phyloP scores from a whole-genome alignment of 768 basidiomycete species.

The Pisolithus microcarpus region DNA sequence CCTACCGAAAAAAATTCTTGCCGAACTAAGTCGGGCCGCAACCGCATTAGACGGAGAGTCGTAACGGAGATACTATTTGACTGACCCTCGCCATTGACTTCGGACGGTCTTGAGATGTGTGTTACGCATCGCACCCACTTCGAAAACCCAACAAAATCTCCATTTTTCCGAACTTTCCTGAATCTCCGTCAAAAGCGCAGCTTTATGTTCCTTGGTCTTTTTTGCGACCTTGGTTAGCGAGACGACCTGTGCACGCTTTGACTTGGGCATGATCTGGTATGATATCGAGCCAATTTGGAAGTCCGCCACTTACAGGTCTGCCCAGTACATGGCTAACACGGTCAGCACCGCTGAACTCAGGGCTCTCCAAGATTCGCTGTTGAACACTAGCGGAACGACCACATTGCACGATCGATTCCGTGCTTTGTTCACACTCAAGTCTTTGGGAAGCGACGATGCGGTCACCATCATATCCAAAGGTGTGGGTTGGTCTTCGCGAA shows the following conservation, averaged over 20 bases:
- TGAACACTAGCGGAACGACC: slow-evolving; percentile 66
- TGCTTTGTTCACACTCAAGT: slow-evolving; percentile 87
- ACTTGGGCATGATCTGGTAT: slow-evolving; percentile 63
- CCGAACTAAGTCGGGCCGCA: slow-evolving; percentile 46
- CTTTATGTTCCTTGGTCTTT: slow-evolving; percentile 90
- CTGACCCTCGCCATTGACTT: slow-evolving; percentile 87
- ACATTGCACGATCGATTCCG: slow-evolving; percentile 85
- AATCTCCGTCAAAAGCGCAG: slow-evolving; percentile 75
- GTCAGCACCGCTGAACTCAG: slow-evolving; percentile 40
- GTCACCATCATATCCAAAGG: slow-evolving; percentile 84
- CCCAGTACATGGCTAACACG: slow-evolving; percentile 1
- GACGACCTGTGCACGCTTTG: slow-evolving; percentile 85
- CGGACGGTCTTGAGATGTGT: slow-evolving; percentile 90
- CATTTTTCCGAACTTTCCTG: slow-evolving; percentile 83
- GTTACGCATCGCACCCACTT: slow-evolving; percentile 94
- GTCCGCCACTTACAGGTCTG: slow-evolving; percentile 38
- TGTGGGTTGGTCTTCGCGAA: slow-evolving; percentile 21
- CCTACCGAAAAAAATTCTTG: slow-evolving; percentile 84
- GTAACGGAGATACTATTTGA: slow-evolving; percentile 5
- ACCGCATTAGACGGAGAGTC: slow-evolving; percentile 4
- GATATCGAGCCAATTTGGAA: slow-evolving; percentile 31
- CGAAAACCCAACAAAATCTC: slow-evolving; percentile 93
- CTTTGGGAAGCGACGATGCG: slow-evolving; percentile 70
- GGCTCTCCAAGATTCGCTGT: slow-evolving; percentile 65
- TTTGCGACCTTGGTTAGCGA: slow-evolving; percentile 91